A percentile compares a stretch with the other conserved stretches of the same genome.
Conservation (phyloP, 2,329 filamentous ascomycete genomes). For the Diaporthe aspalathi region DNA sequence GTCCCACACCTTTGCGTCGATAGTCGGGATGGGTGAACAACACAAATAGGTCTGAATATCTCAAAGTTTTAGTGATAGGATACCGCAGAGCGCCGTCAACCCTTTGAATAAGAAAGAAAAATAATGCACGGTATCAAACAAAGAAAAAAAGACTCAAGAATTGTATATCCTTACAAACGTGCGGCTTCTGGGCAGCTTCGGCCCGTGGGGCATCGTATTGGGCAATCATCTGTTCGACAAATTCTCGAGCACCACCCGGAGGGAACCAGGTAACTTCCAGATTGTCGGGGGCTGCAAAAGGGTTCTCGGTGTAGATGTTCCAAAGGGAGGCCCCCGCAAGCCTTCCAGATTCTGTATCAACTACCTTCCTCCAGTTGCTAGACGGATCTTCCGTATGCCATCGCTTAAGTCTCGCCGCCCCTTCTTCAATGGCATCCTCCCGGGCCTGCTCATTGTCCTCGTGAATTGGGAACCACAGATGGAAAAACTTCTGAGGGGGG, state of each 20-base stretch:
- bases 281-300: conserved; percentile 40
- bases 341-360: conserved; percentile 45
- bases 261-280: conserved; percentile 48
- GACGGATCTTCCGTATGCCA: conserved; percentile 45
- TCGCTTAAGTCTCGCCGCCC: conserved; percentile 39
- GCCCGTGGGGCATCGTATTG: conserved; percentile 19
- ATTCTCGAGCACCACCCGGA: conserved; percentile 41
- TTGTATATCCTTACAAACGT: conserved; percentile 11
- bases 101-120: background rate
- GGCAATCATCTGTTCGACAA: conserved; percentile 41
- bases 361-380: conserved; percentile 47
- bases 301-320: conserved; percentile 47
- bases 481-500: conserved; percentile 44
- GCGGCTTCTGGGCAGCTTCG: conserved; percentile 14
- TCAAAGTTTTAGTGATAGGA: background rate
- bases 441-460: conserved; percentile 31
- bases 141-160: background rate
- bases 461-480: conserved; percentile 45
- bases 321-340: conserved; percentile 47
- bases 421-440: conserved; percentile 9
- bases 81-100: too few species aligned
- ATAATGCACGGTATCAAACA: too few species aligned
- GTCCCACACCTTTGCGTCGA: conserved; percentile 42
- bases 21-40: conserved; percentile 44
- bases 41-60: conserved; percentile 42